Percentiles rank a stretch among this genome's conserved stretches.
phyloP scores from a whole-genome alignment of 441 rosid genomes.

The Populus tomentosa region DNA sequence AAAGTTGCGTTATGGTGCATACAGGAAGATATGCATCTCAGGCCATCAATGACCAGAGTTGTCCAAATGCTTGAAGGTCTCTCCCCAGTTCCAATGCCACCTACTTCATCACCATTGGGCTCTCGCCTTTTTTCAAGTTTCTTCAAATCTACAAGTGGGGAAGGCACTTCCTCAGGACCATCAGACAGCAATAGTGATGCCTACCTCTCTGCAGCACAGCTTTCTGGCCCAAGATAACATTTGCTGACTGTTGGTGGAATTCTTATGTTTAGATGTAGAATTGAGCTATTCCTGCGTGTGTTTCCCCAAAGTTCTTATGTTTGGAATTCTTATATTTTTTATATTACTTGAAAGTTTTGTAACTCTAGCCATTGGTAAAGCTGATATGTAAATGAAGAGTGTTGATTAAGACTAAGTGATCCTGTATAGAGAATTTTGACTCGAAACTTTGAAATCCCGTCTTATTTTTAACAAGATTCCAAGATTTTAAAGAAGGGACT shows the following conservation, averaged over 20 bases:
- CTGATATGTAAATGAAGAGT: not conserved
- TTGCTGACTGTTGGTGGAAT: slow-evolving; percentile 4
- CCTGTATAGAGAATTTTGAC: not conserved
- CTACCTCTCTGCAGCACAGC: slow-evolving; percentile 66
- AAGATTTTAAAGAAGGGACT: not conserved
- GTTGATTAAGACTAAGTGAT: not conserved
- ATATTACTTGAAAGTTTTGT: slow-evolving; percentile 23
- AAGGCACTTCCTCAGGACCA: slow-evolving; percentile 68
- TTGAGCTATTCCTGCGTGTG: slow-evolving; percentile 10
- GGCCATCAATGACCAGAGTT: slow-evolving; percentile 90
- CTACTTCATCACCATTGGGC: slow-evolving; percentile 60
- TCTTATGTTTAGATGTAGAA: slow-evolving; percentile 13
- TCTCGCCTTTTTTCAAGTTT: slow-evolving; percentile 51
- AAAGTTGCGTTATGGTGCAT: slow-evolving; percentile 93
- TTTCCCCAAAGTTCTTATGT: slow-evolving; percentile 5
- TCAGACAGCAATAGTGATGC: slow-evolving; percentile 72
- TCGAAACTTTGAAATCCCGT: not conserved
- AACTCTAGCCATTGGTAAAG: not conserved
- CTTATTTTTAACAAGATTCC: not conserved
- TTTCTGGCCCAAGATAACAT: slow-evolving; percentile 89
- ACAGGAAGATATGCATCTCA: slow-evolving; percentile 76
- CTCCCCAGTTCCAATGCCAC: slow-evolving; percentile 56
- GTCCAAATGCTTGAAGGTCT: slow-evolving; percentile 97
- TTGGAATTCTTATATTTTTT: slow-evolving; percentile 8
- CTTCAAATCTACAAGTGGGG: slow-evolving; percentile 52